A percentile compares a stretch with the other conserved stretches of the same genome.
These are phyloP conservation scores for Plectosphaerella plurivora DNA, from an alignment of 2,329 filamentous ascomycete species.

Conservation along the genomic window DNA sequence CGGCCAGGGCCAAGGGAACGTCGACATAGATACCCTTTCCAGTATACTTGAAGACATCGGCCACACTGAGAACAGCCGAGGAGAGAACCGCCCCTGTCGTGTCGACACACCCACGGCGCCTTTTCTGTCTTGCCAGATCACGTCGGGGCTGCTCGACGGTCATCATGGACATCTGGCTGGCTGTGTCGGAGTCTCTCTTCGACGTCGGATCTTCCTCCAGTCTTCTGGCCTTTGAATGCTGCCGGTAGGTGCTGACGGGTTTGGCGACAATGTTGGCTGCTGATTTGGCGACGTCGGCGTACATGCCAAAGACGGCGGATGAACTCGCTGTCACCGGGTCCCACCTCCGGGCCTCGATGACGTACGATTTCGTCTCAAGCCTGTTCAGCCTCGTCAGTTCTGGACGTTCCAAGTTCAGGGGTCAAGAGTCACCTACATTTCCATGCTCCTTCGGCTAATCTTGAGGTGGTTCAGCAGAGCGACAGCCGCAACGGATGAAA, in stretches of 20 bases:
- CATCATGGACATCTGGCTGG: background rate
- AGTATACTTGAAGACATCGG: constrained; percentile 27
- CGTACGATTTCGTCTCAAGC: constrained; percentile 14
- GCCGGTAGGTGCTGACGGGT: constrained; percentile 3
- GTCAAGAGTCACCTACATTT: background rate
- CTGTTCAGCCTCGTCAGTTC: background rate
- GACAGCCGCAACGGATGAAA: constrained; percentile 2
- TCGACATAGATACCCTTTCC: constrained; percentile 33
- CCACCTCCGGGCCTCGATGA: constrained; percentile 22
- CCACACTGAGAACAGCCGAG: background rate
- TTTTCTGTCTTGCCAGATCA: background rate
- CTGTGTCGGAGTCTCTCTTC: background rate
- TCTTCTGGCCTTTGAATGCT: background rate
- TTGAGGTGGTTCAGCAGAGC: background rate
- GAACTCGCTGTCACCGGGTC: constrained; percentile 19
- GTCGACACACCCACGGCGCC: constrained; percentile 6
- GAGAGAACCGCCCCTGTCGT: background rate
- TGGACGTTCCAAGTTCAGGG: background rate
- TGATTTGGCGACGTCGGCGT: constrained; percentile 53
- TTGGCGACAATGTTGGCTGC: constrained; percentile 29
- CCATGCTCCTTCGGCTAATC: background rate
- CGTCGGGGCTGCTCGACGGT: too few relatives aligned
- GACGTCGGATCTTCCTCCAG: background rate
- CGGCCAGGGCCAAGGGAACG: constrained; percentile 40
- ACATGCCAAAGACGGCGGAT: constrained; percentile 19